These are phyloP conservation scores for Osmanthus fragrans DNA, from an alignment of 257 asterid genomes.

Conservation along the genomic window DNA sequence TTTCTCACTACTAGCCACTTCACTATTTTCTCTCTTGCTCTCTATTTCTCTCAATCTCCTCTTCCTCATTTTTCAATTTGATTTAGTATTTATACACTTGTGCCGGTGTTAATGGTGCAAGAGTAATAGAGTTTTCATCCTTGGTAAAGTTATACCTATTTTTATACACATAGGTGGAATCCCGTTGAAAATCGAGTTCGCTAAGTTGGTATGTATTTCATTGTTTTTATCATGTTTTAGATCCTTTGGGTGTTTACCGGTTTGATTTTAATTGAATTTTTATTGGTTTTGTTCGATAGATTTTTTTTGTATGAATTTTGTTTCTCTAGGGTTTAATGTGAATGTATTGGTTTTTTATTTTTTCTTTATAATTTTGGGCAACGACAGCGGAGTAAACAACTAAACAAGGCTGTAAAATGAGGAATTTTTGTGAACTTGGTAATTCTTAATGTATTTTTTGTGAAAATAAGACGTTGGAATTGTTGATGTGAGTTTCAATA, in stretches of 20 bases:
- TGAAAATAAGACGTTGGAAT: neutral
- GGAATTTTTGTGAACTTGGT: neutral
- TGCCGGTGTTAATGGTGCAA: no score
- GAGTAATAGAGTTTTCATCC: no score
- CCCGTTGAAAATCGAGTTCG: conserved; percentile 75
- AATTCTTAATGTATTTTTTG: neutral
- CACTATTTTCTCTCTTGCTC: no score
- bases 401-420: neutral
- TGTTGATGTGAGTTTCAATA: neutral
- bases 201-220: conserved; percentile 85
- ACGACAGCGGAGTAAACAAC: neutral
- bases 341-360: neutral
- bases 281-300: neutral
- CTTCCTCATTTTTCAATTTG: no score
- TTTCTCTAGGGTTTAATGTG: neutral
- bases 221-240: conserved; percentile 23
- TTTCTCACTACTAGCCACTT: no score
- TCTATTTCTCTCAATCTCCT: no score
- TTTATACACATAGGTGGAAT: no score
- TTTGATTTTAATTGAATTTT: conserved; percentile 12
- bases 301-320: neutral
- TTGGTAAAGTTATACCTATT: no score
- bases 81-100: no score
- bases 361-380: neutral
- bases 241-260: conserved; percentile 14